A percentile compares a stretch with the other conserved stretches of the same genome.
phyloP scores from a whole-genome alignment of 163 green algal genomes.

The Chlorella variabilis region DNA sequence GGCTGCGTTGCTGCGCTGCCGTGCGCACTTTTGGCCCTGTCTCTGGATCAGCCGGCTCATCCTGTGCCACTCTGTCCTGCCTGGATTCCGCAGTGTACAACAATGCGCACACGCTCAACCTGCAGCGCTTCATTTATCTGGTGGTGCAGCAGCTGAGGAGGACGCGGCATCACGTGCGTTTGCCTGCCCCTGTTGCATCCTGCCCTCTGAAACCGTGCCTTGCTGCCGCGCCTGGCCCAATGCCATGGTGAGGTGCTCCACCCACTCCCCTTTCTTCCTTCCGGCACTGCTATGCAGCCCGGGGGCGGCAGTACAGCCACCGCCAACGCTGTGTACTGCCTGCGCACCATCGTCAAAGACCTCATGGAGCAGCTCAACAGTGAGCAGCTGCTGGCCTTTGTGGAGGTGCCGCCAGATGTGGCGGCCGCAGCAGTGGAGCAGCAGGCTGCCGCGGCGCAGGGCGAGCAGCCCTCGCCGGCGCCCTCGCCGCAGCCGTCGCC shows the following conservation, averaged over 20 bases:
- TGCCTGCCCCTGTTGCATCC: background rate
- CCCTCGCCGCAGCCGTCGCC: slow-evolving; percentile 9
- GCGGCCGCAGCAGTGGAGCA: background rate
- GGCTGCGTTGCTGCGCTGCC: background rate
- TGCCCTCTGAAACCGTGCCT: no score
- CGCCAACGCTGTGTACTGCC: slow-evolving; percentile 50
- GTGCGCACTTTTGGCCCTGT: background rate
- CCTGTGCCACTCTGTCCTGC: background rate
- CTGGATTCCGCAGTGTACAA: slow-evolving; percentile 46
- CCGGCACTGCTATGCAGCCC: background rate
- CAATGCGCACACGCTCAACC: slow-evolving; percentile 44
- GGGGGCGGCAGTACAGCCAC: background rate
- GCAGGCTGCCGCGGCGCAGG: background rate
- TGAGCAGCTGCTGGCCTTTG: slow-evolving; percentile 51
- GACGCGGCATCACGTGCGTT: background rate
- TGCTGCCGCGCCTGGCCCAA: background rate
- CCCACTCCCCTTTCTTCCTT: background rate
- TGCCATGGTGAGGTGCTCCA: background rate
- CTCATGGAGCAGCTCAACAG: slow-evolving; percentile 59
- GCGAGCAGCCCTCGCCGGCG: background rate
- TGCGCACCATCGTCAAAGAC: slow-evolving; percentile 53
- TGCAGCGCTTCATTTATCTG: slow-evolving; percentile 39
- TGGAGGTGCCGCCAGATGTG: slow-evolving; percentile 15
- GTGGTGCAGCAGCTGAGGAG: slow-evolving; percentile 18
- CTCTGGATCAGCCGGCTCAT: background rate